Evolutionary conservation across 2,329 filamentous ascomycete genomes (phyloP).

Genomic region (Ophiostoma sp.): DNA sequence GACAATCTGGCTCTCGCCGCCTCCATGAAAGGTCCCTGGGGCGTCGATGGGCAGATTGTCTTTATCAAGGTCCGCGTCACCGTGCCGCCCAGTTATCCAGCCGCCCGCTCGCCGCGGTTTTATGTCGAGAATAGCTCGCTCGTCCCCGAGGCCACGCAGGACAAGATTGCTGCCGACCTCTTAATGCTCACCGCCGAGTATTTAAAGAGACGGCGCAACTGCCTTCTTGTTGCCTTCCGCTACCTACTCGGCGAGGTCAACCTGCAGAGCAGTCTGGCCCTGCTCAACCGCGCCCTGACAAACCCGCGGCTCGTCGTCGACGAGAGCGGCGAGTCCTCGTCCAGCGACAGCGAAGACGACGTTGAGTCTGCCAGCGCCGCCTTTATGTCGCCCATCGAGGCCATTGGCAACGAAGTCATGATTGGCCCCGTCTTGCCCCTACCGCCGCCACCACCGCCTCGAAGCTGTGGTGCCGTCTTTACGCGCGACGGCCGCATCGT

Average conservation of each 20-base stretch:
- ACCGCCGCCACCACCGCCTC: slow-evolving; percentile 57
- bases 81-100: slow-evolving; percentile 61
- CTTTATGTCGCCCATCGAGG: slow-evolving; percentile 8
- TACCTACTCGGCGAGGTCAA: slow-evolving; percentile 65
- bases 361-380: slow-evolving; percentile 55
- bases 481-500: slow-evolving; percentile 63
- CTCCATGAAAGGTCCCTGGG: slow-evolving; percentile 67
- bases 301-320: slow-evolving; percentile 50
- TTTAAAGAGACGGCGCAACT: slow-evolving; percentile 59
- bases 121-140: slow-evolving; percentile 62
- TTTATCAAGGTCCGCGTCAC: slow-evolving; percentile 63
- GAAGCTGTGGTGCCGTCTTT: slow-evolving; percentile 62
- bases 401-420: not conserved
- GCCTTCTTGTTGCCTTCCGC: slow-evolving; percentile 61
- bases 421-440: slow-evolving; percentile 1
- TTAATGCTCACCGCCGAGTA: slow-evolving; percentile 58
- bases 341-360: slow-evolving; percentile 52
- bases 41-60: slow-evolving; percentile 55
- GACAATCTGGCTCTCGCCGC: slow-evolving; percentile 58
- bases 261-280: slow-evolving; percentile 59
- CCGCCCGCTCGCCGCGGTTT: slow-evolving; percentile 58
- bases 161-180: slow-evolving; percentile 55
- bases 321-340: slow-evolving; percentile 60
- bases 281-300: slow-evolving; percentile 58
- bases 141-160: slow-evolving; percentile 58